Evolutionary conservation across 345 rosid species (phyloP).

Genomic region (Citrus maxima): DNA sequence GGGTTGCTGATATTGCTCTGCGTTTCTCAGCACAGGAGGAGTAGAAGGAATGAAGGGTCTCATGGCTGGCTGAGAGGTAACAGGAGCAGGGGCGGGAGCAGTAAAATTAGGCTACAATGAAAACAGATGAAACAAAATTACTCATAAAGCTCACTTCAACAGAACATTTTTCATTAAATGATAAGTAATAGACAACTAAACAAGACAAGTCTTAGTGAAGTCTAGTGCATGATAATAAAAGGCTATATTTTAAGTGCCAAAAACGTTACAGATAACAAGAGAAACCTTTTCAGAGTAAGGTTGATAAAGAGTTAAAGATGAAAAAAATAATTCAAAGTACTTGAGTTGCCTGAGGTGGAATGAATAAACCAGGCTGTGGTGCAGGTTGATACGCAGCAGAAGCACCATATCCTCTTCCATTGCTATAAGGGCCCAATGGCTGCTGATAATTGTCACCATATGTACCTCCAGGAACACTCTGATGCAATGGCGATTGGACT

Average conservation of each 20-base stretch:
- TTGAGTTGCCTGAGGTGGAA: conserved; percentile 74
- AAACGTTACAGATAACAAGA: not conserved
- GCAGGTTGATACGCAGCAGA: conserved; percentile 42
- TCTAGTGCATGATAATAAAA: not conserved
- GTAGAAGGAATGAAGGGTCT: conserved; percentile 86
- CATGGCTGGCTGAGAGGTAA: conserved; percentile 46
- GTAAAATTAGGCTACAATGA: conserved; percentile 51
- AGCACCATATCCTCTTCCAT: conserved; percentile 48
- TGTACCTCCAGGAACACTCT: conserved; percentile 41
- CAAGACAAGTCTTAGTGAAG: not conserved
- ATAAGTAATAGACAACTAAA: not conserved
- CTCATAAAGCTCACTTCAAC: not conserved
- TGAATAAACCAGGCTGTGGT: conserved; percentile 48
- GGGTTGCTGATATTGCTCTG: conserved; percentile 83
- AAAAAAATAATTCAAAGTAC: conserved; percentile 28
- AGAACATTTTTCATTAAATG: not conserved
- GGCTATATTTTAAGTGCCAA: not conserved
- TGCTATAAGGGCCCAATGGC: conserved; percentile 35
- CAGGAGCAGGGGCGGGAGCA: conserved; percentile 49
- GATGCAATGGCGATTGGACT: conserved; percentile 41
- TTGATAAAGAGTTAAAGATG: not conserved
- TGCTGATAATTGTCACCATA: conserved; percentile 67
- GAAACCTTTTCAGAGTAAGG: not conserved
- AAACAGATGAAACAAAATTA: conserved; percentile 9
- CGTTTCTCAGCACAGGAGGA: conserved; percentile 70